These are phyloP conservation scores for Annulohypoxylon truncatum DNA, from an alignment of 2,329 filamentous ascomycete species.

Conservation along the genomic window DNA sequence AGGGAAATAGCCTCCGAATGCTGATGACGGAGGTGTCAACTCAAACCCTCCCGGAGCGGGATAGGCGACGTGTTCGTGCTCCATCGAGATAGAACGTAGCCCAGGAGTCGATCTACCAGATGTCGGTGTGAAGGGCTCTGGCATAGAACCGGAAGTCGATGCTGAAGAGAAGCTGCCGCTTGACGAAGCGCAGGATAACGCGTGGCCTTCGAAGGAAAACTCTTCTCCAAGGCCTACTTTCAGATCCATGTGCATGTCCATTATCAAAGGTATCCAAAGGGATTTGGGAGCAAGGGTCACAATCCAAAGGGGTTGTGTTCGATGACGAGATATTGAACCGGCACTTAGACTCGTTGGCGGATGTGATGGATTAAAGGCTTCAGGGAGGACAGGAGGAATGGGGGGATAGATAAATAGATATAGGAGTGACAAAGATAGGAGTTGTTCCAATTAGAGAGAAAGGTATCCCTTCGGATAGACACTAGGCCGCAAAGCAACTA, in stretches of 20 bases:
- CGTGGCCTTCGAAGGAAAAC: constrained; percentile 43
- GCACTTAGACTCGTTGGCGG: constrained; percentile 24
- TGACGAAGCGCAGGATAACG: constrained; percentile 43
- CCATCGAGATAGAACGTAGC: constrained; percentile 40
- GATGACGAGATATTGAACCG: constrained; percentile 27
- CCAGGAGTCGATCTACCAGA: constrained; percentile 52
- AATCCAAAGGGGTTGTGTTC: constrained; percentile 27
- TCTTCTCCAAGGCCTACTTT: constrained; percentile 43
- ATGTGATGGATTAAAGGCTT: constrained; percentile 35
- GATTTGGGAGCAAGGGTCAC: constrained; percentile 25
- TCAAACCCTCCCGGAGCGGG: constrained; percentile 46
- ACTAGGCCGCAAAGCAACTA: constrained; percentile 36
- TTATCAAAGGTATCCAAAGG: constrained; percentile 38
- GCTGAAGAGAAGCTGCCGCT: constrained; percentile 49
- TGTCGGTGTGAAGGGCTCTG: constrained; percentile 49
- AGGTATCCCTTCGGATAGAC: constrained; percentile 39
- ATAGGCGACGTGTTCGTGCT: constrained; percentile 44
- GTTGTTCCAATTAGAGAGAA: constrained; percentile 34
- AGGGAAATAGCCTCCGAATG: constrained; percentile 48
- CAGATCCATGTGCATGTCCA: constrained; percentile 53
- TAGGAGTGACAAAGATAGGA: constrained; percentile 42
- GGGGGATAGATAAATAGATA: constrained; percentile 48
- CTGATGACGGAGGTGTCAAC: constrained; percentile 50
- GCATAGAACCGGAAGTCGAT: constrained; percentile 44
- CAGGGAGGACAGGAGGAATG: constrained; percentile 42